Evolutionary conservation across 108 stramenopile genomes (phyloP).

Genomic region (Skeletonema menzelii): DNA sequence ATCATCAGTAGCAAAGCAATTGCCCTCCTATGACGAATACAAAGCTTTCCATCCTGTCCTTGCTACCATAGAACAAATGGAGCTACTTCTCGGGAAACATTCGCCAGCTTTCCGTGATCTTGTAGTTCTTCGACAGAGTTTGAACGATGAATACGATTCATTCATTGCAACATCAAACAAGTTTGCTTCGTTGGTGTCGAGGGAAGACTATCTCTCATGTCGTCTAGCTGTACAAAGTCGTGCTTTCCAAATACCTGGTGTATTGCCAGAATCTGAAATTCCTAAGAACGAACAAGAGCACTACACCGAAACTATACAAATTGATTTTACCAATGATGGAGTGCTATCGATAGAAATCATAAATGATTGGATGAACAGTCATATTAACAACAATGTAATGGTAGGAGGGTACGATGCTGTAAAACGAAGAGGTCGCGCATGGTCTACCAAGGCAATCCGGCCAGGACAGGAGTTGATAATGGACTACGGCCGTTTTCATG

Average conservation of each 20-base stretch:
- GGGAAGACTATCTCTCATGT: constrained; percentile 15
- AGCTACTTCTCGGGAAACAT: constrained; percentile 5
- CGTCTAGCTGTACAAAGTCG: constrained; percentile 13
- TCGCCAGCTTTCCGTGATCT: constrained; percentile 4
- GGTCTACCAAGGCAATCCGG: constrained; percentile 10
- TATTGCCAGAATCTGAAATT: constrained; percentile 6
- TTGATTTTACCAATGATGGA: constrained; percentile 11
- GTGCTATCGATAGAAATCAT: constrained; percentile 6
- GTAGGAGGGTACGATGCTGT: constrained; percentile 10
- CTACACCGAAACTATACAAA: neutral
- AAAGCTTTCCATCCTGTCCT: constrained; percentile 10
- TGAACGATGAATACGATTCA: constrained; percentile 16
- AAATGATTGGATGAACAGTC: constrained; percentile 19
- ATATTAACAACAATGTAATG: constrained; percentile 16
- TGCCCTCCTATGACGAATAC: neutral
- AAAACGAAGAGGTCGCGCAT: constrained; percentile 4
- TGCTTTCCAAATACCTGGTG: constrained; percentile 12
- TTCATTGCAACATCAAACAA: constrained; percentile 11
- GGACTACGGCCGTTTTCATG: constrained; percentile 3
- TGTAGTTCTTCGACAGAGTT: constrained; percentile 1
- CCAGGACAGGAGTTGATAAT: constrained; percentile 15
- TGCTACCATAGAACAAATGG: constrained; percentile 1
- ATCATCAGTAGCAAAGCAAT: neutral
- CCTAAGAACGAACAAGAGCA: neutral
- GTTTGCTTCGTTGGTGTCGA: constrained; percentile 6